Evolutionary conservation across 2,329 filamentous ascomycete species (phyloP).

Genomic region (Alternaria arborescens): DNA sequence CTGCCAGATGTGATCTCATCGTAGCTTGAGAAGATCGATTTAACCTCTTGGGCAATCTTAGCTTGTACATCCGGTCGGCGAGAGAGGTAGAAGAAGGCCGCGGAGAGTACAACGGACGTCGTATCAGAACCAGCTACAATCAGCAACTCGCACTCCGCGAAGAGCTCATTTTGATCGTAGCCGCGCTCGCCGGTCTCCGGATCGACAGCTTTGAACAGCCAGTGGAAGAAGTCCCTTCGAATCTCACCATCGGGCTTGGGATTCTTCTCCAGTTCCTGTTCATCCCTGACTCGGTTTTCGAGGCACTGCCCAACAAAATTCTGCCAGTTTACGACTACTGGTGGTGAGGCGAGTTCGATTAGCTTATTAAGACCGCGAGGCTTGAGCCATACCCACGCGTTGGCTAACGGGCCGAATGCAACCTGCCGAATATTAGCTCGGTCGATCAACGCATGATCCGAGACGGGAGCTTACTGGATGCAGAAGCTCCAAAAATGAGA

Average conservation of each 20-base stretch:
- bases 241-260: slow-evolving; percentile 28
- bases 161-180: slow-evolving; percentile 51
- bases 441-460: neutral
- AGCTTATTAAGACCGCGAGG: slow-evolving; percentile 33
- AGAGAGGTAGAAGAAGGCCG: slow-evolving; percentile 32
- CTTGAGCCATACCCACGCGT: slow-evolving; percentile 33
- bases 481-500: slow-evolving; percentile 25
- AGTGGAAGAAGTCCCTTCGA: slow-evolving; percentile 54
- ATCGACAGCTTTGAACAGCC: slow-evolving; percentile 54
- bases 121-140: slow-evolving; percentile 39
- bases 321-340: slow-evolving; percentile 25
- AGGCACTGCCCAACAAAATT: slow-evolving; percentile 29
- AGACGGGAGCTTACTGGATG: slow-evolving; percentile 23
- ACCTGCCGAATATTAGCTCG: slow-evolving; percentile 4
- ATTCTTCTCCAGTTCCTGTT: slow-evolving; percentile 24
- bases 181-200: slow-evolving; percentile 49
- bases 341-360: slow-evolving; percentile 22
- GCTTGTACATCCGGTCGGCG: slow-evolving; percentile 22
- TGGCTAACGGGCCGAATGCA: slow-evolving; percentile 12
- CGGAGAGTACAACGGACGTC: slow-evolving; percentile 29
- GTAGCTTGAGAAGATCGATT: slow-evolving; percentile 24
- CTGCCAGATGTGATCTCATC: slow-evolving; percentile 30
- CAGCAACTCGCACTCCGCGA: slow-evolving; percentile 34
- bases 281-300: slow-evolving; percentile 16
- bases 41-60: slow-evolving; percentile 30